A percentile compares a stretch with the other conserved stretches of the same genome.
phyloP scores from a whole-genome alignment of 768 basidiomycete species.

The Lactifluus pinguis region DNA sequence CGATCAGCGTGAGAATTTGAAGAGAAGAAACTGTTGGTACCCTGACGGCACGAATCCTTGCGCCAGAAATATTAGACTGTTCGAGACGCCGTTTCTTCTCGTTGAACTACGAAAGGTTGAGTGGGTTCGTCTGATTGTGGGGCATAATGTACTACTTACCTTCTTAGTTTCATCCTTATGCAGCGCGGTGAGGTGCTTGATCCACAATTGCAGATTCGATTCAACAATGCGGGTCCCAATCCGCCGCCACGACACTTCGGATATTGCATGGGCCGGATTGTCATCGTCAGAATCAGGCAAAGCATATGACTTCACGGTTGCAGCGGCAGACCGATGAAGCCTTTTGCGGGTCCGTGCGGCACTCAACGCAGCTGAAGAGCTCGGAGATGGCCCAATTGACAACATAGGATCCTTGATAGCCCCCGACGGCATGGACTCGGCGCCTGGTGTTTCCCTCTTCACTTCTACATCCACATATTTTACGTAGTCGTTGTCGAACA shows the following conservation, averaged over 20 bases:
- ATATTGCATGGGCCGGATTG: conserved; percentile 29
- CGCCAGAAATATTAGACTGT: conserved; percentile 33
- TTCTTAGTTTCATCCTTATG: conserved; percentile 62
- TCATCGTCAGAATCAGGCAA: conserved; percentile 70
- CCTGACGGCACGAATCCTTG: conserved; percentile 48
- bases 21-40: conserved; percentile 29
- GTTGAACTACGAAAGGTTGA: conserved; percentile 38
- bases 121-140: neutral
- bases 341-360: conserved; percentile 33
- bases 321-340: conserved; percentile 48
- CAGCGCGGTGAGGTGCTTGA: conserved; percentile 52
- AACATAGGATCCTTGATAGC: neutral
- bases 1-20: neutral
- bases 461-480: conserved; percentile 18
- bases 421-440: conserved; percentile 20
- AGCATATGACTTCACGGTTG: conserved; percentile 48
- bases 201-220: conserved; percentile 52
- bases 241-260: conserved; percentile 26
- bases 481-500: conserved; percentile 61
- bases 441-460: conserved; percentile 17
- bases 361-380: conserved; percentile 24
- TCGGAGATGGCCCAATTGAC: conserved; percentile 19
- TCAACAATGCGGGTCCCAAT: conserved; percentile 32
- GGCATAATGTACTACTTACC: conserved; percentile 30
- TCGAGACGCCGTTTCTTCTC: conserved; percentile 52